These are phyloP conservation scores for Cladosporium oxysporum DNA, from an alignment of 2,329 filamentous ascomycete genomes.

Conservation along the genomic window DNA sequence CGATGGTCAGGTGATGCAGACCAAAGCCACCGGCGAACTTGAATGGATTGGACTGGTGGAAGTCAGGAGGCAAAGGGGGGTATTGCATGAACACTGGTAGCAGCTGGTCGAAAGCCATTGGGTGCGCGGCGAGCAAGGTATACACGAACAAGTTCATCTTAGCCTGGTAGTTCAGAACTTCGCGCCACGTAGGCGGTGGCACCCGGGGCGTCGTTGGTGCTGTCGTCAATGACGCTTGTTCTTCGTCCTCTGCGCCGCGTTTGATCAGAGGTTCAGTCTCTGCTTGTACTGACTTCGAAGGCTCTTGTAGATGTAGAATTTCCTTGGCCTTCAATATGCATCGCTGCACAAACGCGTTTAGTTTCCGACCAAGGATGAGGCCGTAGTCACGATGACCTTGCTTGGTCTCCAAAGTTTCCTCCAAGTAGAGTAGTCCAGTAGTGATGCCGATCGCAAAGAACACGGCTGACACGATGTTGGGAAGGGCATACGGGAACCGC, in stretches of 20 bases:
- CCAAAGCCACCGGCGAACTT: constrained; percentile 84
- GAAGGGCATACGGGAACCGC: constrained; percentile 77
- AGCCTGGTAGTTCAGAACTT: constrained; percentile 75
- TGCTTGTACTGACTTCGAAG: background rate
- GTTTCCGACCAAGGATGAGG: constrained; percentile 67
- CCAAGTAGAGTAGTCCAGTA: constrained; percentile 75
- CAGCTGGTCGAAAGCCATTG: constrained; percentile 81
- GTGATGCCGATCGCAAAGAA: constrained; percentile 78
- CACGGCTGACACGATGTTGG: constrained; percentile 74
- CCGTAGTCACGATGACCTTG: constrained; percentile 73
- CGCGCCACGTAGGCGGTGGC: constrained; percentile 50
- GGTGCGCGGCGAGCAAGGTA: constrained; percentile 77
- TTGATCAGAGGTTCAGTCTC: constrained; percentile 31
- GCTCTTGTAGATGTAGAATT: constrained; percentile 11
- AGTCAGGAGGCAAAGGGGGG: constrained; percentile 58
- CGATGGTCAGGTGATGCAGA: constrained; percentile 70
- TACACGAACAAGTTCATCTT: constrained; percentile 75
- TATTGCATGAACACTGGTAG: constrained; percentile 88
- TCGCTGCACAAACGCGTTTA: constrained; percentile 42
- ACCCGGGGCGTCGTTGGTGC: constrained; percentile 22
- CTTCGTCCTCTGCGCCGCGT: constrained; percentile 22
- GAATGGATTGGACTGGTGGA: constrained; percentile 63
- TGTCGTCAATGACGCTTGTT: constrained; percentile 26
- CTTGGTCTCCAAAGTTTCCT: constrained; percentile 79
- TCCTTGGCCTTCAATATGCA: background rate